Evolutionary conservation across 2,329 filamentous ascomycete genomes (phyloP), one percentile per base, ranked within the genome.

Genomic region (Alternaria triticina): DNA sequence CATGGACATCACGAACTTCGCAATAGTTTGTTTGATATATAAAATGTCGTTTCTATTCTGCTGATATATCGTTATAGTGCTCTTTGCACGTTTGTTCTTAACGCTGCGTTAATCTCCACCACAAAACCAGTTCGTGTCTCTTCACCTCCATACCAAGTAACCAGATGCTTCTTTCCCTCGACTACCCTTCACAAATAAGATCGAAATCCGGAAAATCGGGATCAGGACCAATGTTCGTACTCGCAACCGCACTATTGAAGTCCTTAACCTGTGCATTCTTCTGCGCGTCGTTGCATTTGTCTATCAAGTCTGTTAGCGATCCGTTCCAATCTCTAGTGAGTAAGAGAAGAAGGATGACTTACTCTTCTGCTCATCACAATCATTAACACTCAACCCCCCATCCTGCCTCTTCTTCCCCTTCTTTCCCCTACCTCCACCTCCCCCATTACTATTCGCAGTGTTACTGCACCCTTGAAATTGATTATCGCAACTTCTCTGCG

Each of bases 401-500:
- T 58, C 54, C 55, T 65, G 64, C 55, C 47, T 65, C 33, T 61
- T 64, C 9, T 27, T 49, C n/a, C 52, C 40, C 25, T 30, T 54
- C 15, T 60, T 52, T 4, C 55, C 51, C 6, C 36, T 40, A 15
- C n/a, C 36, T 25, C 49, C 57, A 36, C 23, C 17, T 8, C 61
- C 46, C 23, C 57, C 61, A 45, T 50, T 61, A 8, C 27, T 84
- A 67, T 89, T 80, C 45, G 77, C 77, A 54, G 54, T 49, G 30
- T 66, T 12, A 30, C 84, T 80, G 74, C 89, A 91, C 8, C 76
- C 77, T 73, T 89, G 88, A 77, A 88, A 86, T 81, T 91, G 87
- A 51, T 88, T 85, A 65, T 88, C 85, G 72, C 89, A 91, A 25
- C 87, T 86, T 50, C 89, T 83, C 79, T 89, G 85, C 40, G 84